Evolutionary conservation across 306 rosid species (phyloP).

Genomic region (Begonia fuchsioides): DNA sequence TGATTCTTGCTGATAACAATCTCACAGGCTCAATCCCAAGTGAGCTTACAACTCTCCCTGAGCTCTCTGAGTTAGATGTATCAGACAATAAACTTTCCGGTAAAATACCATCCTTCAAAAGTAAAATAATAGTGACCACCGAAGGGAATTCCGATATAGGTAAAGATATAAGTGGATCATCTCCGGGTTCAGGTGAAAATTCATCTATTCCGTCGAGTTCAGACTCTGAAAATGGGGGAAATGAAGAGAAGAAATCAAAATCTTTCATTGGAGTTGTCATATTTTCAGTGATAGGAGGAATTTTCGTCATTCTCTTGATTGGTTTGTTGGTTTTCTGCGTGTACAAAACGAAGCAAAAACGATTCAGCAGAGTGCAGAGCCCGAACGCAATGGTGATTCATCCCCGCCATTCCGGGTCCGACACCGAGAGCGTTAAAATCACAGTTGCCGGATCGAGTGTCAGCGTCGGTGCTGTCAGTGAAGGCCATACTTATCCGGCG

Average conservation of each 20-base stretch:
- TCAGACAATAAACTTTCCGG: conserved; percentile 54
- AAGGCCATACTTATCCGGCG: conserved; percentile 31
- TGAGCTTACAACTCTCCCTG: conserved; percentile 47
- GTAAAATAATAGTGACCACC: conserved; percentile 27
- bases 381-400: conserved; percentile 65
- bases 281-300: conserved; percentile 43
- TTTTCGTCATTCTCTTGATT: conserved; percentile 35
- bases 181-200: conserved; percentile 14
- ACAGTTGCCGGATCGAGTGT: conserved; percentile 87
- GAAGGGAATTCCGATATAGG: conserved; percentile 50
- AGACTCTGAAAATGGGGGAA: conserved; percentile 12
- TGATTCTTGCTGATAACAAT: conserved; percentile 54
- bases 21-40: conserved; percentile 53
- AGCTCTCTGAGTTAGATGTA: conserved; percentile 39
- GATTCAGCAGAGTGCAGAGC: conserved; percentile 70
- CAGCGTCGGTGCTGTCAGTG: conserved; percentile 60
- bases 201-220: conserved; percentile 5
- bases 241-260: conserved; percentile 31
- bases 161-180: conserved; percentile 25
- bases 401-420: conserved; percentile 78
- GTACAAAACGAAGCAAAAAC: conserved; percentile 50
- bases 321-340: conserved; percentile 48
- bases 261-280: conserved; percentile 37
- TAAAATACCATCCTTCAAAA: conserved; percentile 47
- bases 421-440: conserved; percentile 74